Evolutionary conservation across 139 green algal genomes (phyloP), one percentile per base, ranked within the genome.

Genomic region (Chlorella sp.): DNA sequence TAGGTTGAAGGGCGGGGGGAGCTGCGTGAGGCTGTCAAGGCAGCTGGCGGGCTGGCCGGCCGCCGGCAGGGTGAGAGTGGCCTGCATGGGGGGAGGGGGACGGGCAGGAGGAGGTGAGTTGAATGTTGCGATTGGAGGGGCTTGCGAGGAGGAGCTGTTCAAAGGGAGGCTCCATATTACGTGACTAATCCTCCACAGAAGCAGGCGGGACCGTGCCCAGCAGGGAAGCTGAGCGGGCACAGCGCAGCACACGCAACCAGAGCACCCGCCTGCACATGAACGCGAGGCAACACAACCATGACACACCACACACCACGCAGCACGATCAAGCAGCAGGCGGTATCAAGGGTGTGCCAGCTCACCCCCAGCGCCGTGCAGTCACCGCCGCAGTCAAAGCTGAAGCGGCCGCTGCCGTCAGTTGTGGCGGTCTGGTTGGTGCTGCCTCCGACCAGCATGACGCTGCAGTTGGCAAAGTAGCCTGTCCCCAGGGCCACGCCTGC

Each of bases 351-450:
- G 9, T 0, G 34, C 0, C 21, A 28, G 3, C 84, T 42, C 84
- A 83, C 53, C 78, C 79, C 60, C 16, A 37, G 34, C 16, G 3
- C 64, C 1, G 60, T 30, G 86, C 86, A 90, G 86, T 68, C 86
- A 60, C 76, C 76, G 18, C 64, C 78, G 87, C 87, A 90, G 37
- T 21, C 19, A 19, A 90, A 73, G 11, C 37, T 28, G 64, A 90
- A 90, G n/a, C 40, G 78, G 30, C 87, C 87, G 61, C 39, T 71
- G 64, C 2, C 40, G 78, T 90, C 79, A 1, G 87, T 90, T 30
- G 87, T 81, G 64, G 61, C 64, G 37, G 9, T 81, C 39, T 78
- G 21, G 81, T 42, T 76, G 48, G 53, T 60, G 34, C 86, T 37
- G 22, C 4, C 37, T 1, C 40, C 37, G 3, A 40, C 36, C 36